Base-by-base conservation (phyloP, 2,329 filamentous ascomycete genomes). In the Fusarium acutatum region DNA sequence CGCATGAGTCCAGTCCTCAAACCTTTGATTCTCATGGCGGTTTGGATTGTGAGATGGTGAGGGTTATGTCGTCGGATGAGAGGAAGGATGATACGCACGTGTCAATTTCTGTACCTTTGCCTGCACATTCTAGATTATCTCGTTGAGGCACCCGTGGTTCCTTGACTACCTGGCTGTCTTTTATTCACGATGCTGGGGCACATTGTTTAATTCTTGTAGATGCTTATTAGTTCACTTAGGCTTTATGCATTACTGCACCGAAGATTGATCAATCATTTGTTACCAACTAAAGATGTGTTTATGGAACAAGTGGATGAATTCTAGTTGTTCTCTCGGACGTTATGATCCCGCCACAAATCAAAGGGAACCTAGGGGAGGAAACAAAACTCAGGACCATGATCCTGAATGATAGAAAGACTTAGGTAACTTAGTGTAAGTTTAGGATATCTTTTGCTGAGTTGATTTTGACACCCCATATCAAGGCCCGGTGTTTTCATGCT, bases 41-140 rank as follows among this genome's bases (percentile, higher is more conserved):
- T 5, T 67, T 56, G 20, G 70, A 69, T 18, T 72, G 70, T 28
- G 69, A 72, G 28, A 72, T 72, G 68, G 12, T 68, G 18, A 60
- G 68, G 5, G 63, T 72, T 47, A 43, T 26, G 3, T 72, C 69
- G 3, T 47, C 54, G 8, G 63, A 72, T 17, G 69, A n/a, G 20
- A 35, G 60, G 4, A 69, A 69, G 24, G 50, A 64, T 20, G 43
- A 54, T 7, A 7, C 18, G 13, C 26, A 18, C 8, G 26, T 28
- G 7, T 32, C 28, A 15, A 26, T 72, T 9, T 50, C 64, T 7
- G 35, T 72, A 10, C 70, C 70, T 26, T 32, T 32, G 34, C 38
- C 54, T 5, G 24, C 59, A 11, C 44, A 53, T 10, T 57, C 65
- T 5, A 38, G n/a, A 13, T 67, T 41, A 26, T 64, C 64, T 40